These are phyloP conservation scores for Claviceps monticola DNA, from an alignment of 2,329 filamentous ascomycete species.

Conservation along the genomic window DNA sequence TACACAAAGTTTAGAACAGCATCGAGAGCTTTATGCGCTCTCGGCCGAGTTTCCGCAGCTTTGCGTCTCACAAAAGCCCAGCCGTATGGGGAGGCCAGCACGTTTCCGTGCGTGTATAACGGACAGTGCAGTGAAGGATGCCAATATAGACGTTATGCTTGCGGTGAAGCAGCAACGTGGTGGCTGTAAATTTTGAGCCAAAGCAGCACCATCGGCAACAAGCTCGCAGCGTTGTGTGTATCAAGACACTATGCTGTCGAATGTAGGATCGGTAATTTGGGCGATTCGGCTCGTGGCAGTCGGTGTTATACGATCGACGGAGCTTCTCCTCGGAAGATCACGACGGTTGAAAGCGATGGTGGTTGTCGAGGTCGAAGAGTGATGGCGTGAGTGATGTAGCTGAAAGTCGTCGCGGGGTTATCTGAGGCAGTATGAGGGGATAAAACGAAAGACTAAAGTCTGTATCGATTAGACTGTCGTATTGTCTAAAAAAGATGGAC, in stretches of 20 bases:
- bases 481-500: background rate
- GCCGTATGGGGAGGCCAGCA: background rate
- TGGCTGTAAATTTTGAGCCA: background rate
- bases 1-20: constrained; percentile 14
- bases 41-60: background rate
- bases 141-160: background rate
- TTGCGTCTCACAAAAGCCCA: background rate
- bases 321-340: background rate
- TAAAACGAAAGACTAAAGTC: background rate
- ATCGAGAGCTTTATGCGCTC: constrained; percentile 13
- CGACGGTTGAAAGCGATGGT: background rate
- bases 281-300: background rate
- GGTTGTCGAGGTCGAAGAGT: background rate
- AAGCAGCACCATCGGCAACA: background rate
- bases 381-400: background rate
- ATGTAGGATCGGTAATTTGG: background rate
- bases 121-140: background rate
- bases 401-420: background rate
- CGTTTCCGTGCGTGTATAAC: background rate
- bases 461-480: background rate
- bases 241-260: background rate
- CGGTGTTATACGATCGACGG: background rate
- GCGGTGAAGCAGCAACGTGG: background rate
- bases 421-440: background rate
- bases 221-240: background rate